Evolutionary conservation across 163 green algal species (phyloP).

Genomic region (Botryococcus braunii): DNA sequence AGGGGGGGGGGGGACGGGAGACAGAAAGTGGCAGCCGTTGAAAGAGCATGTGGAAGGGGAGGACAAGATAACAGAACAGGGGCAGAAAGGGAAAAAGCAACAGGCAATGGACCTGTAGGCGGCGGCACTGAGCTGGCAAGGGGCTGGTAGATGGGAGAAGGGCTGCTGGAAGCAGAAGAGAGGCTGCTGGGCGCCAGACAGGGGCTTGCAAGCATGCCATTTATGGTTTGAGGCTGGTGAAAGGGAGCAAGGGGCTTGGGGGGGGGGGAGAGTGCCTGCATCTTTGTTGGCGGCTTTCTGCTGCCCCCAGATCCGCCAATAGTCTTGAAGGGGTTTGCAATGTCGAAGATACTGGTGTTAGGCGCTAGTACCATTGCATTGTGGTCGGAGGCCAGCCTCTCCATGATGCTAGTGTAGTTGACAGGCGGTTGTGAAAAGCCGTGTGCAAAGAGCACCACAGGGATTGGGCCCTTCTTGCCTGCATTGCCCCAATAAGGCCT

Average conservation of each 20-base stretch:
- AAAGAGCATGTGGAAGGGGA: too few species aligned
- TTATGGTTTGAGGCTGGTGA: background rate
- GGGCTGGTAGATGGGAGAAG: background rate
- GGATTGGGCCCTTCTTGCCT: too few species aligned
- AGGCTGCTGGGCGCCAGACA: background rate
- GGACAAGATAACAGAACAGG: too few species aligned
- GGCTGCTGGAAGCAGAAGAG: background rate
- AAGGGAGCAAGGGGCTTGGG: background rate
- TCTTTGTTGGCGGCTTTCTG: background rate
- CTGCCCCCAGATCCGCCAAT: background rate
- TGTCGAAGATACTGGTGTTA: background rate
- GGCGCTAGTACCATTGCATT: background rate
- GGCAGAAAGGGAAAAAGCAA: too few species aligned
- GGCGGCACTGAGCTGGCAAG: too few species aligned
- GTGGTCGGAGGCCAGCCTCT: background rate
- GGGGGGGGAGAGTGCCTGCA: background rate
- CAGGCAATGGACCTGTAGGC: too few species aligned
- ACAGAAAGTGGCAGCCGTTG: too few species aligned
- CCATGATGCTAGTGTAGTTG: background rate
- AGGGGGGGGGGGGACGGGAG: too few species aligned
- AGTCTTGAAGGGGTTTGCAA: background rate
- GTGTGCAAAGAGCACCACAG: slow-evolving; percentile 1
- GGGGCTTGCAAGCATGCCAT: background rate
- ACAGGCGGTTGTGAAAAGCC: slow-evolving; percentile 3
- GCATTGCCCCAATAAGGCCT: too few species aligned